A percentile compares a stretch with the other conserved stretches of the same genome.
Evolutionary conservation across 805 yeast species (phyloP).

Genomic region (Blastobotrys chiropterorum): DNA sequence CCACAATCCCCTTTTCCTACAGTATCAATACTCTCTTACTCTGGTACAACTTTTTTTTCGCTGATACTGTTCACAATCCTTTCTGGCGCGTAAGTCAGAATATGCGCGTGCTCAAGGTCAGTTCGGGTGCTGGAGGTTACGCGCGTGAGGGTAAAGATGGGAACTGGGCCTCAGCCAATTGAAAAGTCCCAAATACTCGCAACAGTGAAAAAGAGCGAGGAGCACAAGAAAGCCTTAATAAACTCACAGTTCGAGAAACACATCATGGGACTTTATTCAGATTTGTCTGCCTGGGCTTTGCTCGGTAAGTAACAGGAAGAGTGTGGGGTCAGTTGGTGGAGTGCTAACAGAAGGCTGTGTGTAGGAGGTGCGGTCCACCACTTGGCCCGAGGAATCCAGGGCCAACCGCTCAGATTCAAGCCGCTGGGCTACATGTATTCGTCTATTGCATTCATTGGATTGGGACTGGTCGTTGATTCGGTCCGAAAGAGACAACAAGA

Average conservation of each 20-base stretch:
- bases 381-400: slow-evolving; percentile 30
- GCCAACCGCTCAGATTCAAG: slow-evolving; percentile 30
- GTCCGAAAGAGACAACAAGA: slow-evolving; percentile 26
- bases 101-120: no score
- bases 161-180: not conserved
- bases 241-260: not conserved
- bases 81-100: no score
- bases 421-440: slow-evolving; percentile 29
- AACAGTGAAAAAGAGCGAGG: not conserved
- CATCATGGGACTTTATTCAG: slow-evolving; percentile 14
- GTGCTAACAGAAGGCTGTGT: not conserved
- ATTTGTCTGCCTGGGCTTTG: slow-evolving; percentile 15
- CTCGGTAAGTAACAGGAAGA: slow-evolving; percentile 8
- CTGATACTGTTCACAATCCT: no score
- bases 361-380: slow-evolving; percentile 23
- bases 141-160: not conserved
- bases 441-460: slow-evolving; percentile 29
- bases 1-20: no score
- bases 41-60: no score
- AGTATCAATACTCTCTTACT: no score
- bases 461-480: slow-evolving; percentile 27
- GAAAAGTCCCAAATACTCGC: not conserved
- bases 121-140: no score
- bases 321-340: not conserved
- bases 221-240: not conserved